Evolutionary conservation across 306 rosid species (phyloP), one percentile per base, ranked within the genome.

Genomic region (Prunus mume): DNA sequence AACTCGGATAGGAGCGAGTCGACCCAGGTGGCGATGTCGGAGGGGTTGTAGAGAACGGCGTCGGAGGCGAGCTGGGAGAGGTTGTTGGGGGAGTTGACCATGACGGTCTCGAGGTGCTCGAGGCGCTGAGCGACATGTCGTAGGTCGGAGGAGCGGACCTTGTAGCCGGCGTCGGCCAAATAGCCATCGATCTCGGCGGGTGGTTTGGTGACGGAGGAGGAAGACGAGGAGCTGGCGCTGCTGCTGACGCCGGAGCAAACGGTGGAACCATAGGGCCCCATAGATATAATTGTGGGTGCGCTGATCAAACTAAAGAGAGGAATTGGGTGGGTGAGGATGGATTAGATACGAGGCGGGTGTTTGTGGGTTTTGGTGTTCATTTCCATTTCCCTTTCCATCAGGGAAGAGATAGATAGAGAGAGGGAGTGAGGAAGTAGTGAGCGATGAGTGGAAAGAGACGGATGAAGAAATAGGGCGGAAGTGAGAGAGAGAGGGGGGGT

Each of bases 161-260:
- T 90, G 80, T 93, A 93, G 4, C 97, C 96, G 0, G 91, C 94
- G 10, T 80, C 93, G 70, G 91, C 96, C 12, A 93, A 92, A 9
- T 56, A 85, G 10, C 87, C 87, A 17, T 89, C 97, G 71, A 91
- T 87, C 13, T 89, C 93, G 27, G 50, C 8, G 1, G 71, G 69
- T 17, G 83, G 85, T 25, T 84, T 83, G 63, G 85, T 82, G 38
- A 64, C 34, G 24, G 81, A 70, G 68, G 86, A 68, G 15, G 84
- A 58, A 25, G 83, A 80, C 9, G 88, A 76, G 17, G 90, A 89
- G 74, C 88, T 76, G 14, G 87, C 85, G 75, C 80, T 75, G 81
- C 93, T 78, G 28, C 84, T 64, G 49, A 25, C 67, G 71, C 62
- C 66, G 71, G 78, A 69, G 58, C 74, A 66, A 18, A 55, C 14